Evolutionary conservation across 1,284 basidiomycete species (phyloP), one percentile per base, ranked within the genome.

Genomic region (Phylloboletellus chloephorus): DNA sequence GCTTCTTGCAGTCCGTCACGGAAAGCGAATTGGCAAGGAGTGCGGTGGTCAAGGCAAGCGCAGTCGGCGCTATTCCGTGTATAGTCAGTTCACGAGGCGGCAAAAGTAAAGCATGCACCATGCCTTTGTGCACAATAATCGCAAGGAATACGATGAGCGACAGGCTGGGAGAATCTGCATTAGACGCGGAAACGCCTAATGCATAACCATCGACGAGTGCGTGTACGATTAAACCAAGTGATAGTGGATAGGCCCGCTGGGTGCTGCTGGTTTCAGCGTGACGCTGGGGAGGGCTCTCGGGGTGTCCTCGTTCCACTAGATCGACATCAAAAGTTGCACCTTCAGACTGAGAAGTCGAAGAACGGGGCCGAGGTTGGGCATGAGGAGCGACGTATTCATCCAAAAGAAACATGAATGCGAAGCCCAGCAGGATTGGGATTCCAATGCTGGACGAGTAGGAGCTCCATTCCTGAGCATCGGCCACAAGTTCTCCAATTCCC

Each of bases 131-230:
- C 7, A 95, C 71, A 31, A 90, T 73, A 23, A 96, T 76, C 2
- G 93, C 92, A 21, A 94, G 57, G 59, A 96, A 95, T 1, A 96
- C 84, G 30, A 95, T 71, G 9, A 90, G 54, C 2, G 89, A 86
- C 22, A 94, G 57, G 30, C 61, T 62, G 32, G 45, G 31, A 1
- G 67, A 67, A 23, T 63, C 68, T 5, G 65, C 52, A 17, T 64
- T 53, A n/a, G 81, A 63, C 19, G 74, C 74, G 2, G 85, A 82
- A 3, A 90, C 86, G 20, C 92, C 93, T 33, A 97, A 67, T 1
- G 90, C 90, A 43, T 95, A 79, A 2, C 93, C 93, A 62, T 97
- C 93, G 0, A 91, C 87, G 22, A 92, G 69, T 2, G 83, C 88
- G 58, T 96, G 93, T 26, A 92, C 76, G 25, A 89, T 74, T 31